Evolutionary conservation across 352 stramenopile genomes (phyloP), one percentile per base, ranked within the genome.

Genomic region (Phytophthora syringae): DNA sequence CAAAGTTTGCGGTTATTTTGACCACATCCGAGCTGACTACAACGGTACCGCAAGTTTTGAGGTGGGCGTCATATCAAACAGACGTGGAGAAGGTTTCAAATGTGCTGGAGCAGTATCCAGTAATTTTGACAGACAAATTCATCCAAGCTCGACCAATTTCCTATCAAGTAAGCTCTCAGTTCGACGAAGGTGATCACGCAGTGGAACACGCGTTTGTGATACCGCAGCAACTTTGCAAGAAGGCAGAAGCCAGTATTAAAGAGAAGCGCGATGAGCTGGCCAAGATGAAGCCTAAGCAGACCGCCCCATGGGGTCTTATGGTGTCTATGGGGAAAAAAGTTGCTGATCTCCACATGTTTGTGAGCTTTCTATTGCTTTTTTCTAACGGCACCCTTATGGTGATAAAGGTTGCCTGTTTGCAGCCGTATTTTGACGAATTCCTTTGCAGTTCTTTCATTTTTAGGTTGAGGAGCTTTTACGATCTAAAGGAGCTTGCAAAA

Each of bases 1-100:
- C 40, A 47, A 47, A 47, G 13, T 47, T 25, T 47, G 40, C 40
- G 27, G 40, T n/a, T 47, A 18, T 47, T 47, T 47, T 47, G 40
- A 47, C 22, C 9, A 9, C 40, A 15, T 47, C 20, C 7, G 40
- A 47, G 40, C 2, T 47, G 40, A 25, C 20, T 5, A 47, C 40
- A 28, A 28, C 40, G 18, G 22, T 47, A 18, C 11, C 40, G 22
- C 32, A 47, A 27, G 13, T 28, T 47, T 16, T 28, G 2, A 6
- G 27, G 40, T 47, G 40, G 40, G 40, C 40, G 3, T 15, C 7
- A n/a, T 47, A 47, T 28, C 40, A 28, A 32, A 32, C 32, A 39
- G 12, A 39, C 12, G 32, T 39, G 32, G 32, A 39, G 32, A 39
- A 39, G 32, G 32, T 39, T 12, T 16, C 32, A 12, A 39, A 39